A percentile compares a stretch with the other conserved stretches of the same genome.
Evolutionary conservation across 257 asterid genomes (phyloP).

Genomic region (Plantago elongata): DNA sequence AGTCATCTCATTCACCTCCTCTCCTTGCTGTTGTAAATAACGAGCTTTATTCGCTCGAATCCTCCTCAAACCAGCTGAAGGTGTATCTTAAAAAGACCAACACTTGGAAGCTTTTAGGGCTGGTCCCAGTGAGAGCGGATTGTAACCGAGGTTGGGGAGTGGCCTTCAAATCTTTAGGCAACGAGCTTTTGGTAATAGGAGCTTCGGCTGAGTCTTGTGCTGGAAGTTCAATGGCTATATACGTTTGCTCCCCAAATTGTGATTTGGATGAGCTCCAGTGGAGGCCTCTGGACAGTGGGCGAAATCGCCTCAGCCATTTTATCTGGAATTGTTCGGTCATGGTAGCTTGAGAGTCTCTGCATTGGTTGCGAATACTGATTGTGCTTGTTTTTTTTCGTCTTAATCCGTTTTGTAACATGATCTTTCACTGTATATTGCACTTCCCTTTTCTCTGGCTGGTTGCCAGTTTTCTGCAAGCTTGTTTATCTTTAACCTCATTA

Average conservation of each 20-base stretch:
- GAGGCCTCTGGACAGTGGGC: slow-evolving; percentile 49
- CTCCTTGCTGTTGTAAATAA: slow-evolving; percentile 69
- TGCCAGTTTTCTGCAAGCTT: neutral
- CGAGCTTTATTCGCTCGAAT: slow-evolving; percentile 60
- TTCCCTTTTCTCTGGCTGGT: neutral
- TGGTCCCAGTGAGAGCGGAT: slow-evolving; percentile 66
- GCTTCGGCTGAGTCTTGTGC: slow-evolving; percentile 27
- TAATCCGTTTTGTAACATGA: neutral
- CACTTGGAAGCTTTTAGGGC: slow-evolving; percentile 64
- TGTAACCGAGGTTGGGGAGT: slow-evolving; percentile 73
- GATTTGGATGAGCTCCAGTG: slow-evolving; percentile 40
- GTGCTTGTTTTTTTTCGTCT: too few species aligned
- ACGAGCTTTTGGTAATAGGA: slow-evolving; percentile 65
- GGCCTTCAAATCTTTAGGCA: slow-evolving; percentile 69
- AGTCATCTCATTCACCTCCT: slow-evolving; percentile 61
- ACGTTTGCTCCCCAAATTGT: slow-evolving; percentile 53
- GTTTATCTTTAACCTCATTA: neutral
- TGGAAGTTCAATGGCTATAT: slow-evolving; percentile 49
- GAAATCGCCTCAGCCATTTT: slow-evolving; percentile 58
- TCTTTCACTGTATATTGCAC: neutral
- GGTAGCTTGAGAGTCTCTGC: slow-evolving; percentile 45
- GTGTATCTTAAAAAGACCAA: slow-evolving; percentile 57
- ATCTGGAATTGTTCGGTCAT: slow-evolving; percentile 66
- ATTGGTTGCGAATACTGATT: neutral
- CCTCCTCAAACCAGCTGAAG: slow-evolving; percentile 61